These are phyloP conservation scores for Monosporascus cannonballus DNA, from an alignment of 2,329 filamentous ascomycete species.

Conservation along the genomic window DNA sequence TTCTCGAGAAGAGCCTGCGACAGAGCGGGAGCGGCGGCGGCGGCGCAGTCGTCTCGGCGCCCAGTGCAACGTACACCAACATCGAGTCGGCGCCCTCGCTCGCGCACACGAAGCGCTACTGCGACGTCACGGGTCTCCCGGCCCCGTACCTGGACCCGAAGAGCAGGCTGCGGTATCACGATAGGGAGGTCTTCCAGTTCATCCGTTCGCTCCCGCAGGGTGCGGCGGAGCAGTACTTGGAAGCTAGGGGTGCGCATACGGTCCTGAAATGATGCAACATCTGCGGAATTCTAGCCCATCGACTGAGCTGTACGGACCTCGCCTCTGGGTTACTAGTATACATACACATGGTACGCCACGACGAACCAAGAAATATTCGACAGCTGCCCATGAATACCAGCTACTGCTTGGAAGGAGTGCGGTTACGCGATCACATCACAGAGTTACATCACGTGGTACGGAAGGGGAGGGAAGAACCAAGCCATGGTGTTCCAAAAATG, in stretches of 20 bases:
- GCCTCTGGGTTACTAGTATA: no score
- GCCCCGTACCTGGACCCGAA: constrained; percentile 93
- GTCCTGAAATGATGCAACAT: constrained; percentile 67
- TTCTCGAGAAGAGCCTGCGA: constrained; percentile 73
- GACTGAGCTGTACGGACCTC: no score
- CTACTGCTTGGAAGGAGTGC: no score
- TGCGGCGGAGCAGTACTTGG: constrained; percentile 80
- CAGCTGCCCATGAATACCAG: no score
- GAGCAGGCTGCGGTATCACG: constrained; percentile 85
- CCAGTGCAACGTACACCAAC: constrained; percentile 85
- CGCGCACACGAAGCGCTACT: constrained; percentile 81
- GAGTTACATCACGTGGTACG: no score
- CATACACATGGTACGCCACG: no score
- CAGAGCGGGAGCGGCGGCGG: constrained; percentile 27
- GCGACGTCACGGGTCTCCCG: constrained; percentile 90
- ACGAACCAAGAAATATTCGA: no score
- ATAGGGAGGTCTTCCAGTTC: constrained; percentile 83
- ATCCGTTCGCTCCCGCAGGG: constrained; percentile 77
- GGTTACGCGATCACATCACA: no score
- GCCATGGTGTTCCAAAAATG: constrained; percentile 36
- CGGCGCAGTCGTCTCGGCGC: constrained; percentile 45
- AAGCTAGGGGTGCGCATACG: constrained; percentile 85
- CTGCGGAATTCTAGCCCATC: no score
- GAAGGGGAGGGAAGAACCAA: constrained; percentile 1
- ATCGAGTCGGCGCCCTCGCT: constrained; percentile 91